phyloP scores from a whole-genome alignment of 192 early-diverging fungal species.

The Backusella tarrabulga region DNA sequence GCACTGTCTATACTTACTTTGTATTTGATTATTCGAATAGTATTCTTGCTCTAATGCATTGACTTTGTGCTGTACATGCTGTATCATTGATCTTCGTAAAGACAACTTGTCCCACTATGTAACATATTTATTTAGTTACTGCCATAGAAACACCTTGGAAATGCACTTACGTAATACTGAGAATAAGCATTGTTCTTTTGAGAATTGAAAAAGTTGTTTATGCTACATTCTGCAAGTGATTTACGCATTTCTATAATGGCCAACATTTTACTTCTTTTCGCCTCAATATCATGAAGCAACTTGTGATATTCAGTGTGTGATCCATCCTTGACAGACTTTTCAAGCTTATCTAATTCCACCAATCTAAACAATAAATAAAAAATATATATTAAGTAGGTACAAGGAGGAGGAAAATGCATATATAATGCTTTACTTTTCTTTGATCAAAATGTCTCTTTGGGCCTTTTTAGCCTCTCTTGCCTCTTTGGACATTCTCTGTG shows the following conservation, averaged over 20 bases:
- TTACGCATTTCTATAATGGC: conserved; percentile 19
- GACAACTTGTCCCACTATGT: conserved; percentile 29
- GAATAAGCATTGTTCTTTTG: conserved; percentile 29
- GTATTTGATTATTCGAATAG: conserved; percentile 18
- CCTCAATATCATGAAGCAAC: conserved; percentile 27
- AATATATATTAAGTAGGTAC: no score
- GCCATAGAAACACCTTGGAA: background rate
- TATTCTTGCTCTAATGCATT: conserved; percentile 34
- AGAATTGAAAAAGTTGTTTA: conserved; percentile 20
- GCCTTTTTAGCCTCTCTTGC: conserved; percentile 30
- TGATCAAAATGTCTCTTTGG: conserved; percentile 20
- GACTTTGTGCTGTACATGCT: conserved; percentile 36
- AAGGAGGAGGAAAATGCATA: no score
- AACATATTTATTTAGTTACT: background rate
- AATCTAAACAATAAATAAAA: conserved; percentile 8
- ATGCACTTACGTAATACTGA: conserved; percentile 30
- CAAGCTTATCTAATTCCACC: conserved; percentile 22
- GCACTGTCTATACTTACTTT: conserved; percentile 11
- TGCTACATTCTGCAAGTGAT: conserved; percentile 18
- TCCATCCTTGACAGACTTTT: conserved; percentile 27
- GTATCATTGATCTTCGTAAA: conserved; percentile 30
- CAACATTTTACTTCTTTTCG: conserved; percentile 27
- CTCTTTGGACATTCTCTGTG: conserved; percentile 27
- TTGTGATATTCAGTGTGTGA: conserved; percentile 32
- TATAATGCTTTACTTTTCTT: conserved; percentile 8